These are phyloP conservation scores for Neurospora intermedia DNA, from an alignment of 495 filamentous ascomycete genomes.

Conservation along the genomic window DNA sequence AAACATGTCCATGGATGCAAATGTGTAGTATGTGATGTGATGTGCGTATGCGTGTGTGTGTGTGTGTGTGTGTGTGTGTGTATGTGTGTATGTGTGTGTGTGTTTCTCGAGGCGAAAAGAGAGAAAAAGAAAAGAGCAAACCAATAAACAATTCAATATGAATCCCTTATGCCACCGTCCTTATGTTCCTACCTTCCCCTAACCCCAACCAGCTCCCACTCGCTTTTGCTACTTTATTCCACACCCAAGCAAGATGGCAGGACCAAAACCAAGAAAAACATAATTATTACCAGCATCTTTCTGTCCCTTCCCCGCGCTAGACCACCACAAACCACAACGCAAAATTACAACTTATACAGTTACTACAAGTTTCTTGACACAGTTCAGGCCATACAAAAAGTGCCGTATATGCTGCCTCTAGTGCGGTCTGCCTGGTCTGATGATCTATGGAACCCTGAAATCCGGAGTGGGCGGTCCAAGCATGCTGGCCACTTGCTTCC, in stretches of 20 bases:
- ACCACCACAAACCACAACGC: neutral
- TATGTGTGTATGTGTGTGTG: neutral
- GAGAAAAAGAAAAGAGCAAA: neutral
- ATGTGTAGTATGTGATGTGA: neutral
- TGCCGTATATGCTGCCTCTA: neutral
- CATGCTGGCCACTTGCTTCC: slow-evolving; percentile 70
- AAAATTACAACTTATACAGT: neutral
- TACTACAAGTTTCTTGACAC: neutral
- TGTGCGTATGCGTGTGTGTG: neutral
- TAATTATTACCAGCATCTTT: neutral
- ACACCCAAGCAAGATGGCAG: neutral
- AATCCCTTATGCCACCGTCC: neutral
- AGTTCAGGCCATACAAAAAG: neutral
- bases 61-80: neutral
- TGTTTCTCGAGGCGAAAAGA: neutral
- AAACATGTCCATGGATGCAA: neutral
- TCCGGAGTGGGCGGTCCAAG: slow-evolving; percentile 25
- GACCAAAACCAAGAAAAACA: neutral
- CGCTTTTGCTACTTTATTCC: neutral
- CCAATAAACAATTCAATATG: neutral
- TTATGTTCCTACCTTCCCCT: neutral
- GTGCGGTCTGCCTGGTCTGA: neutral
- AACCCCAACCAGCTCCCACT: neutral
- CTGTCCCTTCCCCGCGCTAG: neutral
- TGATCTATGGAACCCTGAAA: slow-evolving; percentile 6